A percentile compares a stretch with the other conserved stretches of the same genome.
phyloP scores from a whole-genome alignment of 2,329 filamentous ascomycete genomes.

The Venturia pyrina region DNA sequence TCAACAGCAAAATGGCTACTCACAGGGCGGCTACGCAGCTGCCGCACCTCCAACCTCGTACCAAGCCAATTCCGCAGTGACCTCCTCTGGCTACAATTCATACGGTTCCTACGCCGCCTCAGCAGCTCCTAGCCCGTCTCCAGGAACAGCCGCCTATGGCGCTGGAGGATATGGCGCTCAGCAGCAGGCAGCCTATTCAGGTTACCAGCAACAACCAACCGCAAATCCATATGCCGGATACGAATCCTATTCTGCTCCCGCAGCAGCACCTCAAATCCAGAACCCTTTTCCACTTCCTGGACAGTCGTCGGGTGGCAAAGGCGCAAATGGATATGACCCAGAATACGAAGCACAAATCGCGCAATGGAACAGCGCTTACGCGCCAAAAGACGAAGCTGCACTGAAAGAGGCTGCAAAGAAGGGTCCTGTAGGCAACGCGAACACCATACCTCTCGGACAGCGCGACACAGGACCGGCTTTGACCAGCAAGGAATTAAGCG shows the following conservation, averaged over 20 bases:
- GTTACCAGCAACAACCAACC: conserved; percentile 6
- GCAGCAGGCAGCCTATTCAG: conserved; percentile 3
- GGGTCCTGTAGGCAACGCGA: conserved; percentile 33
- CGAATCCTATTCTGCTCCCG: conserved; percentile 31
- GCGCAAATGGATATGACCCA: conserved; percentile 44
- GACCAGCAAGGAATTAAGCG: conserved; percentile 20
- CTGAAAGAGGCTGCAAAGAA: conserved; percentile 18
- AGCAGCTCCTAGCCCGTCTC: conserved; percentile 3
- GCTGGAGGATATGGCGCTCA: conserved; percentile 3
- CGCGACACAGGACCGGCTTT: conserved; percentile 26
- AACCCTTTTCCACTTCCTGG: conserved; percentile 70
- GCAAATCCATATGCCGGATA: conserved; percentile 22
- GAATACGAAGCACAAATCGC: conserved; percentile 87
- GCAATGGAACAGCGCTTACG: conserved; percentile 89
- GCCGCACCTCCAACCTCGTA: conserved; percentile 13
- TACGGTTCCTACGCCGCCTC: conserved; percentile 1
- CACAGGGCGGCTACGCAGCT: conserved; percentile 1
- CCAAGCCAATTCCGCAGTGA: conserved; percentile 21
- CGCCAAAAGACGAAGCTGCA: conserved; percentile 47
- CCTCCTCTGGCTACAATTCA: background rate
- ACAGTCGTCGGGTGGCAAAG: conserved; percentile 27
- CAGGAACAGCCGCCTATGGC: background rate
- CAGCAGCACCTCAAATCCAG: conserved; percentile 54
- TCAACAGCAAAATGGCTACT: background rate
- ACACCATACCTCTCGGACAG: conserved; percentile 20